These are phyloP conservation scores for Leptodermis oblonga DNA, from an alignment of 257 asterid species.

Conservation along the genomic window DNA sequence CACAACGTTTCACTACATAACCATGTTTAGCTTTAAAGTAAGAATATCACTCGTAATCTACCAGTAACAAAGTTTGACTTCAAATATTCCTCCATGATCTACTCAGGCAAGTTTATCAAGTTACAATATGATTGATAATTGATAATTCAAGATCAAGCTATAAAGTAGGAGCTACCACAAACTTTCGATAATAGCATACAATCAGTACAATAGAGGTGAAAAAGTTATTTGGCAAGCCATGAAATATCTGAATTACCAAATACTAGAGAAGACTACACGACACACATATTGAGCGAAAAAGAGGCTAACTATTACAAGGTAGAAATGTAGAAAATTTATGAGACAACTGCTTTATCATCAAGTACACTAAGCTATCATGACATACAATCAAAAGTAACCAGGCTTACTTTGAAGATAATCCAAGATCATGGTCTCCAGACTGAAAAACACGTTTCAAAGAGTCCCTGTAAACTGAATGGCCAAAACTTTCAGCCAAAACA, in stretches of 20 bases:
- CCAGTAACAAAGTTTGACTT: background rate
- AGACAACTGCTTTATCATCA: background rate
- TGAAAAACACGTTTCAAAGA: conserved; percentile 73
- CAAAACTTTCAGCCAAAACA: conserved; percentile 96
- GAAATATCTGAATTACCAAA: background rate
- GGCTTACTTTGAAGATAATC: conserved; percentile 84
- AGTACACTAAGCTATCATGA: background rate
- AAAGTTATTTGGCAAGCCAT: background rate
- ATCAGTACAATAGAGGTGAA: background rate
- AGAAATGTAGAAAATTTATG: background rate
- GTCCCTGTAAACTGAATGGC: conserved; percentile 93
- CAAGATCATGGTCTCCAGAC: conserved; percentile 78
- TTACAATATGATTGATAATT: background rate
- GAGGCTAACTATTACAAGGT: background rate
- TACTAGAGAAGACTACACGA: background rate
- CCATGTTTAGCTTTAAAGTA: background rate
- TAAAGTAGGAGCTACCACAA: background rate
- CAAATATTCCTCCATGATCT: background rate
- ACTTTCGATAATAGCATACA: background rate
- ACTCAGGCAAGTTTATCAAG: conserved; percentile 5
- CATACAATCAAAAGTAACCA: conserved; percentile 20
- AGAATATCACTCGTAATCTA: background rate
- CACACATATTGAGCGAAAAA: background rate
- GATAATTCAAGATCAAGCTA: background rate
- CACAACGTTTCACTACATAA: background rate